Base-by-base conservation (phyloP, 768 basidiomycete species). In the Suillus sp. region DNA sequence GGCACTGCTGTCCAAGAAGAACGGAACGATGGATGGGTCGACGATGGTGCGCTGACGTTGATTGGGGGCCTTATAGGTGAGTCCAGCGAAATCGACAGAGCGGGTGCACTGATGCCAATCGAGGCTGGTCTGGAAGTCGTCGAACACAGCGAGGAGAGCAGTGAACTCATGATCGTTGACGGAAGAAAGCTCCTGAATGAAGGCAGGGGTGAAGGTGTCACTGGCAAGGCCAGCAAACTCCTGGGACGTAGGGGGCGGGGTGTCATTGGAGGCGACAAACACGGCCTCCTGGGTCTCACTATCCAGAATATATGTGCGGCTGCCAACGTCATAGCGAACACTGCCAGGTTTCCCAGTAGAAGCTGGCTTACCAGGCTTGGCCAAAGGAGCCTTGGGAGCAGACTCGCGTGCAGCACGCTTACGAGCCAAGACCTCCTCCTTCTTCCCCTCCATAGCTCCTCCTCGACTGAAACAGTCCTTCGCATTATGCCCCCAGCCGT, bases 151-250 rank as follows among this genome's bases (percentile, higher is more conserved):
- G 1, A 40, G 38, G 38, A 40, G 38, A 2, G 38, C 38, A 0
- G 5, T 6, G 16, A 40, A 40, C 38, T 40, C 16, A 18, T 18
- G 5, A 16, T 40, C 16, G 16, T 40, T 16, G 4, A 1, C 14
- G 1, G 38, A 3, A 6, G 38, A 40, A 1, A 40, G 38, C 16
- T 40, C 38, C 11, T 37, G 37, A 13, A 37, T 37, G 32, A 60
- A 50, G 2, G 22, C 42, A 18, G 30, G 32, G 16, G 59, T 22
- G 11, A 59, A 1, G 30, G 30, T 37, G 61, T 62, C 53, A 14
- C 20, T 20, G 38, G 61, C 61, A 0, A 62, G 38, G 13, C 54
- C 51, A 27, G 40, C 54, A 34, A 62, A 56, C 13, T 62, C 61
- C 22, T 11, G 20, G 11, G 57, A 40, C 0, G 38, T 6, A 18